A percentile compares a stretch with the other conserved stretches of the same genome.
phyloP scores from a whole-genome alignment of 2,329 filamentous ascomycete species.

The Chaetomium sp. region DNA sequence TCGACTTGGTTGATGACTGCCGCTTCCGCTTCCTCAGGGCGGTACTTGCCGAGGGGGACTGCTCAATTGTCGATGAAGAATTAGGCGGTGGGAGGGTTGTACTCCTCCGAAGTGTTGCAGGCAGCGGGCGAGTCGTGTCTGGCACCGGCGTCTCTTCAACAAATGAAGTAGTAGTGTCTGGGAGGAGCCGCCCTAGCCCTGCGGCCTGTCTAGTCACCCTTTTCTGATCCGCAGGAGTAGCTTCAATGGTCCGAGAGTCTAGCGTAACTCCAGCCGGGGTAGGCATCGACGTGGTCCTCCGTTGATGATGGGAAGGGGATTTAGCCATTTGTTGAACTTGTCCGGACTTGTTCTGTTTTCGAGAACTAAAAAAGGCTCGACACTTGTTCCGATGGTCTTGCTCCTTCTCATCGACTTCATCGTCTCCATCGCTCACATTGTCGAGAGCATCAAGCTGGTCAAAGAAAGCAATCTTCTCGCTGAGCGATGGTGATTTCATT shows the following conservation, averaged over 20 bases:
- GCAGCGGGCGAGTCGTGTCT: conserved; percentile 30
- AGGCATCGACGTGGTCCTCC: conserved; percentile 26
- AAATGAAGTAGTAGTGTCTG: conserved; percentile 32
- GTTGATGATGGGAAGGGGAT: conserved; percentile 10
- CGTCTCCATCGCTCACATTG: conserved; percentile 37
- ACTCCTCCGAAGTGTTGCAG: conserved; percentile 35
- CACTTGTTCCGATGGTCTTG: conserved; percentile 41
- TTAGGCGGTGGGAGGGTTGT: conserved; percentile 40
- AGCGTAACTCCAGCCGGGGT: conserved; percentile 18
- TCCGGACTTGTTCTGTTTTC: conserved; percentile 14
- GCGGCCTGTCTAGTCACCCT: conserved; percentile 13
- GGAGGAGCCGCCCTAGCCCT: background rate
- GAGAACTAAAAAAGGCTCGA: conserved; percentile 34
- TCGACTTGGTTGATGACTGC: conserved; percentile 44
- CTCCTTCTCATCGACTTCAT: conserved; percentile 40
- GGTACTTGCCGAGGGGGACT: conserved; percentile 32
- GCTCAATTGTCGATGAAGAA: conserved; percentile 23
- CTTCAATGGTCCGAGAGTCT: conserved; percentile 31
- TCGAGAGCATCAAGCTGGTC: conserved; percentile 42
- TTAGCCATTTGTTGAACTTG: background rate
- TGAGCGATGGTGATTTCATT: conserved; percentile 25
- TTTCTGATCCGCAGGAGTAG: conserved; percentile 26
- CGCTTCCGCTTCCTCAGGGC: conserved; percentile 52
- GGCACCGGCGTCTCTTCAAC: conserved; percentile 41
- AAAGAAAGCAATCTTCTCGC: conserved; percentile 52